These are phyloP conservation scores for Yarrowia sp. DNA, from an alignment of 805 yeast genomes.

Conservation along the genomic window DNA sequence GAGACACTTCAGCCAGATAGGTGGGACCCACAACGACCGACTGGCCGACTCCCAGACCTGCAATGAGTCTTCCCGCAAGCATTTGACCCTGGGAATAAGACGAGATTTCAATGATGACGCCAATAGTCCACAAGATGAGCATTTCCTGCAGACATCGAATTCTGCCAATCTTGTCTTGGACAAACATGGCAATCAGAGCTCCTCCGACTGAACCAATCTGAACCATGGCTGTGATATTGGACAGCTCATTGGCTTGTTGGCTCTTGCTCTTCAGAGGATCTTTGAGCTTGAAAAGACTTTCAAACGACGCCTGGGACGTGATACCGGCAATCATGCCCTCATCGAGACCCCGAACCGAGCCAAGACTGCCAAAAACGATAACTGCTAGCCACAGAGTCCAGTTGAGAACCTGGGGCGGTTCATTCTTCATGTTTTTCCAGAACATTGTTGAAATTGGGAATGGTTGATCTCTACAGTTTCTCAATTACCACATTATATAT, in stretches of 20 bases:
- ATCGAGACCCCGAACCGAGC: constrained; percentile 1
- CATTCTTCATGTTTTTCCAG: constrained; percentile 15
- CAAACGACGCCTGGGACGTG: constrained; percentile 1
- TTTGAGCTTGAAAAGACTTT: background rate
- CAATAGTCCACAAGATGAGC: background rate
- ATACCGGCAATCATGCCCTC: constrained; percentile 5
- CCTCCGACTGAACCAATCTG: constrained; percentile 3
- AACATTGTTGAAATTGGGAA: background rate
- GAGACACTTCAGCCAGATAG: constrained; percentile 2
- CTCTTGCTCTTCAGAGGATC: background rate
- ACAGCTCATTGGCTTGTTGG: background rate
- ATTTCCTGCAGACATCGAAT: constrained; percentile 5
- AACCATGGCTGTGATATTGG: constrained; percentile 11
- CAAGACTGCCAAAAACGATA: constrained; percentile 4
- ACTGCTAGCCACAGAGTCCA: constrained; percentile 9
- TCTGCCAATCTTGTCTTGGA: constrained; percentile 2
- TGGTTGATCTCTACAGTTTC: too few species aligned
- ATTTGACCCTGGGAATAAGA: constrained; percentile 1
- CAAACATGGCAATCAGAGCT: background rate
- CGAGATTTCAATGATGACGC: background rate
- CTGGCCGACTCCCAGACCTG: background rate
- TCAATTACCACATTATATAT: too few species aligned
- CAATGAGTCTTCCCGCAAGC: constrained; percentile 5
- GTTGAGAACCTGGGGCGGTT: constrained; percentile 10
- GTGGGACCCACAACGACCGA: background rate